These are phyloP conservation scores for Penicillium crystallinum DNA, from an alignment of 495 filamentous ascomycete genomes.

Conservation along the genomic window DNA sequence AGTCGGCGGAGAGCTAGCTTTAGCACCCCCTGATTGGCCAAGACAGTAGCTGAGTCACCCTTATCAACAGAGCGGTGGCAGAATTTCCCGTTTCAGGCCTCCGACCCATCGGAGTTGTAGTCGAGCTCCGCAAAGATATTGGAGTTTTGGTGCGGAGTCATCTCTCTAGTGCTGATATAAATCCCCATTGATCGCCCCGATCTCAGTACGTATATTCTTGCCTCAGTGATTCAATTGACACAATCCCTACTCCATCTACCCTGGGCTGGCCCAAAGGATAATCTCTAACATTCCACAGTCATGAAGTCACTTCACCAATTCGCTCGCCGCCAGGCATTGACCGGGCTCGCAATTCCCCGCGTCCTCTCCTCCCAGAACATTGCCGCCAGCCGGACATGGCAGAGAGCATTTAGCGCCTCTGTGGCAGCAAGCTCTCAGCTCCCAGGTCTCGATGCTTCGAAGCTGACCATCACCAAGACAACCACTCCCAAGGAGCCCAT, in stretches of 20 bases:
- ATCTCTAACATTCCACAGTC: constrained; percentile 8
- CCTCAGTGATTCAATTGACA: constrained; percentile 4
- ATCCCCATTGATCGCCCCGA: constrained; percentile 10
- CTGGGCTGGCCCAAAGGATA: background rate
- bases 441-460: constrained; percentile 66
- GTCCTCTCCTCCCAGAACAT: constrained; percentile 22
- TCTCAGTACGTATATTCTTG: constrained; percentile 4
- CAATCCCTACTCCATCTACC: background rate
- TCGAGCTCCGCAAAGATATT: constrained; percentile 26
- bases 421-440: constrained; percentile 50
- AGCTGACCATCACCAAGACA: constrained; percentile 68
- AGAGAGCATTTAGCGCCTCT: constrained; percentile 56
- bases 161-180: constrained; percentile 16
- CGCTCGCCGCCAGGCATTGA: constrained; percentile 32
- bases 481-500: constrained; percentile 66
- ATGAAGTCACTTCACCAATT: constrained; percentile 43
- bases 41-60: constrained; percentile 2
- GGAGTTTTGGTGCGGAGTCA: constrained; percentile 22
- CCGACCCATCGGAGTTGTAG: constrained; percentile 27
- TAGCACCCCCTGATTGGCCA: constrained; percentile 11
- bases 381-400: constrained; percentile 28
- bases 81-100: background rate
- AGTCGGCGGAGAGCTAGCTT: constrained; percentile 15
- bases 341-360: constrained; percentile 23
- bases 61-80: constrained; percentile 17